Evolutionary conservation across 352 stramenopile species (phyloP).

Genomic region (Aphanomyces cochlioides): DNA sequence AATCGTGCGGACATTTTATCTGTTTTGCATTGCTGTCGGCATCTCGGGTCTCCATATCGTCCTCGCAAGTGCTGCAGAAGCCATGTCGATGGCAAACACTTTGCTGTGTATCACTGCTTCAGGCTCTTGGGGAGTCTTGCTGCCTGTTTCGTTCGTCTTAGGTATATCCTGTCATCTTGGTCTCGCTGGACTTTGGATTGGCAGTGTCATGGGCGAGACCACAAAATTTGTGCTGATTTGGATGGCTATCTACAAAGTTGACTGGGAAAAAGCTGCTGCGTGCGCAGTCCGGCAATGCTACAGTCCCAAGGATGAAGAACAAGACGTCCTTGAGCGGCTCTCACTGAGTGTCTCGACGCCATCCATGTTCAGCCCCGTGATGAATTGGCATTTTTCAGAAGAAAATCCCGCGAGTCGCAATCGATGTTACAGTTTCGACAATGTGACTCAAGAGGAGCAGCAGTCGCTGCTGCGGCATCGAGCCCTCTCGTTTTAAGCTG

Average conservation of each 20-base stretch:
- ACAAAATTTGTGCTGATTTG: slow-evolving; percentile 27
- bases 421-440: neutral
- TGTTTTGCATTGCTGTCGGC: slow-evolving; percentile 22
- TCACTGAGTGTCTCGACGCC: slow-evolving; percentile 17
- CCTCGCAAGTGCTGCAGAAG: slow-evolving; percentile 22
- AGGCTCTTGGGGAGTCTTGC: slow-evolving; percentile 25
- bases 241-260: slow-evolving; percentile 46
- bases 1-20: neutral
- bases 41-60: slow-evolving; percentile 28
- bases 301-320: slow-evolving; percentile 9
- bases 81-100: slow-evolving; percentile 28
- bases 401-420: neutral
- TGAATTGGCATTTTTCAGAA: slow-evolving; percentile 14
- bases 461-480: neutral
- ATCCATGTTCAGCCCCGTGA: slow-evolving; percentile 26
- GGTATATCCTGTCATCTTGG: neutral
- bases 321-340: slow-evolving; percentile 16
- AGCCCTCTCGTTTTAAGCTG: slow-evolving; percentile 24
- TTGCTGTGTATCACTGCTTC: slow-evolving; percentile 27
- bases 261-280: slow-evolving; percentile 62
- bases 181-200: slow-evolving; percentile 23
- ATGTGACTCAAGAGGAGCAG: neutral
- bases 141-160: slow-evolving; percentile 18
- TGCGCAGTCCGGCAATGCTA: slow-evolving; percentile 48
- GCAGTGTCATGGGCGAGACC: slow-evolving; percentile 21